Conservation (phyloP, 805 yeast genomes). For the Wickerhamia fluorescens region DNA sequence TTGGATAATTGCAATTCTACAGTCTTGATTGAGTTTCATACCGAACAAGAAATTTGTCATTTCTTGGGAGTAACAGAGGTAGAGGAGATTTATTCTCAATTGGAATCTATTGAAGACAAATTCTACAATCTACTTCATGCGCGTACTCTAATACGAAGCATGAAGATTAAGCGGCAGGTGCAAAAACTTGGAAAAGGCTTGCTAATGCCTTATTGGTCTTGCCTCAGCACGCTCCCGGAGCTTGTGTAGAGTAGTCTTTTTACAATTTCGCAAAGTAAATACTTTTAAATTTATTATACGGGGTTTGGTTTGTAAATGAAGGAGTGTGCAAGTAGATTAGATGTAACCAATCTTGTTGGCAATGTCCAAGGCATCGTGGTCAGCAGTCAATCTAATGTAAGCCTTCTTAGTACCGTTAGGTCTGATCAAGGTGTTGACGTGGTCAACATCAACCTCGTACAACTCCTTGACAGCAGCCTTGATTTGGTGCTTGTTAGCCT, state of each 20-base stretch:
- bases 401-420: constrained; percentile 99
- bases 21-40: constrained; percentile 15
- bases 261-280: constrained; percentile 7
- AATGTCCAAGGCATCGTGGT: constrained; percentile 98
- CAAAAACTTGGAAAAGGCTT: constrained; percentile 3
- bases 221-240: constrained; percentile 7
- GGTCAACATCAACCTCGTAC: constrained; percentile 89
- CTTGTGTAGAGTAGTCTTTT: constrained; percentile 3
- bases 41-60: constrained; percentile 17
- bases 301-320: constrained; percentile 5
- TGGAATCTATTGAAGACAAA: constrained; percentile 4
- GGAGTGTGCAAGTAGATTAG: constrained; percentile 45
- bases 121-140: constrained; percentile 3
- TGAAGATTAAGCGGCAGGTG: constrained; percentile 3
- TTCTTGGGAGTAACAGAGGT: constrained; percentile 14
- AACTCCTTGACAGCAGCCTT: constrained; percentile 97
- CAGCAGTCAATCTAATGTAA: constrained; percentile 97
- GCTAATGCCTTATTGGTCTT: constrained; percentile 11
- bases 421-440: constrained; percentile 95
- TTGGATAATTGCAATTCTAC: constrained; percentile 4
- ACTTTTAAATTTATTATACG: background rate
- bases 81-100: constrained; percentile 7
- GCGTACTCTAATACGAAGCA: background rate
- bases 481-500: constrained; percentile 98
- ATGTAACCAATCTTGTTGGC: constrained; percentile 99